Evolutionary conservation across 1,284 basidiomycete species (phyloP).

Genomic region (Sanghuangporus sanghuang): DNA sequence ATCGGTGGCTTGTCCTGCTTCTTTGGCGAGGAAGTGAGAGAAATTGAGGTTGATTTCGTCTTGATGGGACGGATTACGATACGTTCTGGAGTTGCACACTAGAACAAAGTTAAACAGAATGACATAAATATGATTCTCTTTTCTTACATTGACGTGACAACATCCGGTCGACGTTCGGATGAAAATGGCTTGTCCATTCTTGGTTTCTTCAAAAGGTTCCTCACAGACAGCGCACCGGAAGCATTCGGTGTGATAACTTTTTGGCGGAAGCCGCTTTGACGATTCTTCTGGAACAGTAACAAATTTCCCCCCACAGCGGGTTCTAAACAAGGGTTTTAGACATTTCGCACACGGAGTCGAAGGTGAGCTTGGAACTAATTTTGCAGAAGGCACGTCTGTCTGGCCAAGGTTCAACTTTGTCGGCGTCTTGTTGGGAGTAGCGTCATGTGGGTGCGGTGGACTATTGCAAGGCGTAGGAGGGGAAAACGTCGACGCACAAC

Average conservation of each 20-base stretch:
- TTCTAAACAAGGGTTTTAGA: conserved; percentile 48
- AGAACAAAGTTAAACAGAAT: conserved; percentile 15
- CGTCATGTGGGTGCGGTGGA: conserved; percentile 24
- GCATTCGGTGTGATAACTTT: conserved; percentile 66
- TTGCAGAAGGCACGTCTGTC: conserved; percentile 21
- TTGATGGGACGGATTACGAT: conserved; percentile 16
- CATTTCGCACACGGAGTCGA: conserved; percentile 48
- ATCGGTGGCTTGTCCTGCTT: conserved; percentile 7
- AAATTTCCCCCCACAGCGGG: conserved; percentile 50
- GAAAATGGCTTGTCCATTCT: conserved; percentile 59
- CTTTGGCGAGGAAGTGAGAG: conserved; percentile 2
- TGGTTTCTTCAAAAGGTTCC: conserved; percentile 54
- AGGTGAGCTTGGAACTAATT: conserved; percentile 23
- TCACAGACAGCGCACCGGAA: conserved; percentile 68
- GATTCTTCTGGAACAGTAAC: conserved; percentile 61
- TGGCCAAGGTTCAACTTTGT: background rate
- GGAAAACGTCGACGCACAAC: conserved; percentile 51
- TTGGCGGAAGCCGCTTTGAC: conserved; percentile 36
- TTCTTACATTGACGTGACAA: conserved; percentile 63
- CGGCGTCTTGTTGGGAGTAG: conserved; percentile 11
- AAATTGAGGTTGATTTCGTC: conserved; percentile 7
- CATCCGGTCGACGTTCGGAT: conserved; percentile 59
- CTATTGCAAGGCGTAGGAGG: conserved; percentile 46
- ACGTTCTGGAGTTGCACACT: conserved; percentile 47
- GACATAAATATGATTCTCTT: conserved; percentile 4